Evolutionary conservation across 768 basidiomycete genomes (phyloP).

Genomic region (Glaciozyma antarctica): DNA sequence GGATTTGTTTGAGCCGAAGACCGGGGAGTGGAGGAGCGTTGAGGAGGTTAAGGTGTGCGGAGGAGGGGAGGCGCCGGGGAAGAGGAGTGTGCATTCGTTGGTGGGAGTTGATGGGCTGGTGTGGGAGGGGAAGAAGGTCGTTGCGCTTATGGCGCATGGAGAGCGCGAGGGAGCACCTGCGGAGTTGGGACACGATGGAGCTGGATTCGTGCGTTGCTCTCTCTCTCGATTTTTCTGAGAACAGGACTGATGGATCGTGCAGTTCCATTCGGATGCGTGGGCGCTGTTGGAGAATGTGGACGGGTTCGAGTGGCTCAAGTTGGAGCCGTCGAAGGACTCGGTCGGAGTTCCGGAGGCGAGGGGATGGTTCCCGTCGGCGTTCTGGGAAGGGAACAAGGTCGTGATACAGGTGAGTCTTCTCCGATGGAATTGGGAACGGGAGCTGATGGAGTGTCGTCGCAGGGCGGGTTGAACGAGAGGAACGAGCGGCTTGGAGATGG

Average conservation of each 20-base stretch:
- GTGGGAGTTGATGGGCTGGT: constrained; percentile 33
- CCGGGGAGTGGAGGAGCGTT: constrained; percentile 34
- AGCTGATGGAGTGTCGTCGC: too few species aligned
- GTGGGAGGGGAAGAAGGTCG: constrained; percentile 19
- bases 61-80: constrained; percentile 36
- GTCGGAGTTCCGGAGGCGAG: constrained; percentile 38
- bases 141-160: constrained; percentile 35
- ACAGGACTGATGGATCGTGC: too few species aligned
- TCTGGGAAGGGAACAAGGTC: constrained; percentile 34
- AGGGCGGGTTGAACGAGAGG: constrained; percentile 43
- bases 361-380: constrained; percentile 45
- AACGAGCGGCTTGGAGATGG: constrained; percentile 45
- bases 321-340: constrained; percentile 9
- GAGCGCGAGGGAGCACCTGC: constrained; percentile 39
- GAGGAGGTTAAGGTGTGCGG: constrained; percentile 3
- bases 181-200: constrained; percentile 42
- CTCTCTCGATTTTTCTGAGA: not conserved
- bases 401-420: constrained; percentile 35
- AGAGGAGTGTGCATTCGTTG: constrained; percentile 42
- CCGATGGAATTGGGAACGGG: too few species aligned
- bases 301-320: constrained; percentile 2
- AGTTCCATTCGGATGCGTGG: constrained; percentile 44
- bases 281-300: not conserved
- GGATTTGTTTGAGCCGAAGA: constrained; percentile 40
- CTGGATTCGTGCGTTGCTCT: constrained; percentile 33